Evolutionary conservation across 1,284 basidiomycete genomes (phyloP).

Genomic region (Mycena sp.): DNA sequence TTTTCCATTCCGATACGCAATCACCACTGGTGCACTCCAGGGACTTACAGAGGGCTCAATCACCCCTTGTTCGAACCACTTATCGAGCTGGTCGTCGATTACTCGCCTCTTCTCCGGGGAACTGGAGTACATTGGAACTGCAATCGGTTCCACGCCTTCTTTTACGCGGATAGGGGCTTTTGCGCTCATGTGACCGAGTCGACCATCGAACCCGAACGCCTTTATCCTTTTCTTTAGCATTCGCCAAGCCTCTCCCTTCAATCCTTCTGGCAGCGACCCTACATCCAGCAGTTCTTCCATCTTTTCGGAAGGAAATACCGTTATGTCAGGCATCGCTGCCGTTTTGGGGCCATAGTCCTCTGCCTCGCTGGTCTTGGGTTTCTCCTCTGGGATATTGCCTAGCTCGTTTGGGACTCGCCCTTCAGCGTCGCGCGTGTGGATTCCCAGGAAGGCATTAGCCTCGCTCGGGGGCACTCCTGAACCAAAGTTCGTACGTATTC

Average conservation of each 20-base stretch:
- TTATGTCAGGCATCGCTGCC: slow-evolving; percentile 8
- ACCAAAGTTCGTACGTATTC: not conserved
- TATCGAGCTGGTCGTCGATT: slow-evolving; percentile 47
- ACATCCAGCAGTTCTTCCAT: slow-evolving; percentile 25
- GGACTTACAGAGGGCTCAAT: slow-evolving; percentile 49
- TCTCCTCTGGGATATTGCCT: too few relatives aligned
- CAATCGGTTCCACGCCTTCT: slow-evolving; percentile 37
- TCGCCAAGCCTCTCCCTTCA: not conserved
- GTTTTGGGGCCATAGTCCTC: slow-evolving; percentile 20
- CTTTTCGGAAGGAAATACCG: not conserved
- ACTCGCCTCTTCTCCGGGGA: slow-evolving; percentile 48
- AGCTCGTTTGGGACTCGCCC: not conserved
- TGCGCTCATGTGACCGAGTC: slow-evolving; percentile 38
- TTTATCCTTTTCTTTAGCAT: not conserved
- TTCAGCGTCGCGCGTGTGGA: not conserved
- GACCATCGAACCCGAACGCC: slow-evolving; percentile 45
- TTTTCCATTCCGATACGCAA: slow-evolving; percentile 8
- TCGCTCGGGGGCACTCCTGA: not conserved
- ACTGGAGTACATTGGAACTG: slow-evolving; percentile 20
- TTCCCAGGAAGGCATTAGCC: not conserved
- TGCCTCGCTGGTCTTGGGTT: not conserved
- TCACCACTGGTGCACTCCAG: slow-evolving; percentile 47
- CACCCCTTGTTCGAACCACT: slow-evolving; percentile 45
- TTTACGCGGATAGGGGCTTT: slow-evolving; percentile 35
- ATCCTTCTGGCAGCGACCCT: slow-evolving; percentile 4